These are phyloP conservation scores for Withania somnifera DNA, from an alignment of 305 asterid genomes.

Conservation along the genomic window DNA sequence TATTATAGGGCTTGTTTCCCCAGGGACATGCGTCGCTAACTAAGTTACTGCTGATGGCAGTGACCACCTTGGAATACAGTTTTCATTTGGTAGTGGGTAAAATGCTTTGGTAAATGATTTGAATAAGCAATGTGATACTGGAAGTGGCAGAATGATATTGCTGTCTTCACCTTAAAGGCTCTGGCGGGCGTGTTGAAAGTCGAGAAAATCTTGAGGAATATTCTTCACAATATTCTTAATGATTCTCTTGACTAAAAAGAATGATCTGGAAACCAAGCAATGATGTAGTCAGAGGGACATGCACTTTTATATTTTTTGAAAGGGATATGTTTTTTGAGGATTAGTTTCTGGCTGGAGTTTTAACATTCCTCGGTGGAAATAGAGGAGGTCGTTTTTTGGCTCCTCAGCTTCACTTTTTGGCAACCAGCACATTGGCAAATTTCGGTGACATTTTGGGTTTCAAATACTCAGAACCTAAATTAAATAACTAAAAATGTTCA, in stretches of 20 bases:
- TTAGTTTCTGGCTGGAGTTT: not conserved
- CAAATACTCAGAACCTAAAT: not conserved
- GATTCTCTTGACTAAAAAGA: not conserved
- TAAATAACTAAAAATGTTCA: not conserved
- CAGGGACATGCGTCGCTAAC: not conserved
- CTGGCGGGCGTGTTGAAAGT: not conserved
- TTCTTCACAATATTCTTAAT: not conserved
- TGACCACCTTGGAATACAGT: not conserved
- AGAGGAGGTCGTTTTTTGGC: not conserved
- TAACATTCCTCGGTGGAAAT: not conserved
- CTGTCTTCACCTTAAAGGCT: not conserved
- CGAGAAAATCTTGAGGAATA: not conserved
- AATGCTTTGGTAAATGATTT: not conserved
- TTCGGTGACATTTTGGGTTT: not conserved
- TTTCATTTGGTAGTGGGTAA: not conserved
- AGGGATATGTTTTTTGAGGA: not conserved
- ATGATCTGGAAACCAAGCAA: not conserved
- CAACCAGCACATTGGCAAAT: not conserved
- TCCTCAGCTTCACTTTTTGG: not conserved
- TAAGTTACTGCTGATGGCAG: not conserved
- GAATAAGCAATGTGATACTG: not conserved
- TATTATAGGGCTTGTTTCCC: not conserved
- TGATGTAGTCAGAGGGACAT: not conserved
- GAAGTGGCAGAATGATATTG: not conserved
- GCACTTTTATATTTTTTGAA: not conserved